Conservation (phyloP, 306 rosid species). For the Adenanthera pavonina region DNA sequence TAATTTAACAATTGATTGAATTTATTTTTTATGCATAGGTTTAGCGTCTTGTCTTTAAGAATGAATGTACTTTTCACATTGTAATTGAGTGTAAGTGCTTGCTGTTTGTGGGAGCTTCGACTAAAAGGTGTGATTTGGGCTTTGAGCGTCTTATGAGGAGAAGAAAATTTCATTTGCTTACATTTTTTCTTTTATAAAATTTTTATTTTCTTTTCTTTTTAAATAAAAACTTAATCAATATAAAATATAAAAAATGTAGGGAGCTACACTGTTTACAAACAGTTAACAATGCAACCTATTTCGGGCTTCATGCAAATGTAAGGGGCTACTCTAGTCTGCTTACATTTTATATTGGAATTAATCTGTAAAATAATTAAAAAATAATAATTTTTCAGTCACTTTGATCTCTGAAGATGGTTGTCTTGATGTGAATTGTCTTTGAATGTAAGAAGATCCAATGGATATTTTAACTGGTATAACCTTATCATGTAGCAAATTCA, state of each 20-base stretch:
- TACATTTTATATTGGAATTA: neutral
- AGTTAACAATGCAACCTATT: too few relatives aligned
- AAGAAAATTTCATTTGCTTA: neutral
- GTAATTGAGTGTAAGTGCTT: neutral
- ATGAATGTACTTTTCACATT: neutral
- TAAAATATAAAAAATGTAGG: too few relatives aligned
- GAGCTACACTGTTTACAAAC: too few relatives aligned
- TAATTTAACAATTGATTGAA: neutral
- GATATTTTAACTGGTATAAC: conserved; percentile 3
- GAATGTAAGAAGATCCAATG: neutral
- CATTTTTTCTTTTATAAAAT: neutral
- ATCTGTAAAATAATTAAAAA: neutral
- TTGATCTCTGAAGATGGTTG: neutral
- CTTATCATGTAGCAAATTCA: conserved; percentile 3
- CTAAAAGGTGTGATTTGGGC: neutral
- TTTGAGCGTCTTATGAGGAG: neutral
- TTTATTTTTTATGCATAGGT: neutral
- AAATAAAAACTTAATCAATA: too few relatives aligned
- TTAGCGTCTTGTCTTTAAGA: neutral
- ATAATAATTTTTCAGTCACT: neutral
- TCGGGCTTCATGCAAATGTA: too few relatives aligned
- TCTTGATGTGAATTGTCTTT: neutral
- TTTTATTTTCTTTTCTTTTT: neutral
- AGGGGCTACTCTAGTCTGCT: neutral
- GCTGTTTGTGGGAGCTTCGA: neutral